Evolutionary conservation across 164 flowering plant genomes (phyloP).

Genomic region (Santalum album): DNA sequence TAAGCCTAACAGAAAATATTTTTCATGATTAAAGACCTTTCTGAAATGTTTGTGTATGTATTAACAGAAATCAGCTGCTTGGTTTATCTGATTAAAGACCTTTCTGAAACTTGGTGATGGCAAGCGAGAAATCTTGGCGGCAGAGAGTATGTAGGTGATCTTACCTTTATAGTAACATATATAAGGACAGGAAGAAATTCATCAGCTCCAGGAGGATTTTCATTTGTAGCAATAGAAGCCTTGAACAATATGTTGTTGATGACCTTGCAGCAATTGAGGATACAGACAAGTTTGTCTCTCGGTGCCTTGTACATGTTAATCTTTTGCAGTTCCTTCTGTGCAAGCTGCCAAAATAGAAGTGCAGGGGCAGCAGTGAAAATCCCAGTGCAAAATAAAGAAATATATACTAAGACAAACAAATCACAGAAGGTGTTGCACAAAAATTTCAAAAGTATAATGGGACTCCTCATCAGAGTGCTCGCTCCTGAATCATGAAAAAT

Average conservation of each 20-base stretch:
- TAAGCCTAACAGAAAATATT: no score
- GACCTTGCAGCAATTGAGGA: constrained; percentile 84
- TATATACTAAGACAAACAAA: no score
- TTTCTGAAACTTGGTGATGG: not conserved
- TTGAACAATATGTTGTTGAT: constrained; percentile 69
- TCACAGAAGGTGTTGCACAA: no score
- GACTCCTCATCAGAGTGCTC: no score
- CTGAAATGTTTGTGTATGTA: no score
- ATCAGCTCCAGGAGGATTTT: constrained; percentile 94
- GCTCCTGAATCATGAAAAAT: no score
- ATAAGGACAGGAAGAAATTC: constrained; percentile 95
- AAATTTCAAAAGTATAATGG: no score
- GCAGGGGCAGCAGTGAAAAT: no score
- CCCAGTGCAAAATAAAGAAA: no score
- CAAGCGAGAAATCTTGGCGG: not conserved
- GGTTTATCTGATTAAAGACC: no score
- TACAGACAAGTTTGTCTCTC: constrained; percentile 91
- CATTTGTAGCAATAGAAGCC: constrained; percentile 76
- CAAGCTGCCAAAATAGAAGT: constrained; percentile 47
- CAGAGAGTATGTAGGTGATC: not conserved
- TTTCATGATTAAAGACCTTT: no score
- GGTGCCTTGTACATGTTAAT: constrained; percentile 96
- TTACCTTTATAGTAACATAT: constrained; percentile 83
- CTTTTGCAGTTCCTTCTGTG: constrained; percentile 92
- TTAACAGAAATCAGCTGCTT: no score